Evolutionary conservation across 495 filamentous ascomycete genomes (phyloP).

Genomic region (Saxophila tyrrhenica): DNA sequence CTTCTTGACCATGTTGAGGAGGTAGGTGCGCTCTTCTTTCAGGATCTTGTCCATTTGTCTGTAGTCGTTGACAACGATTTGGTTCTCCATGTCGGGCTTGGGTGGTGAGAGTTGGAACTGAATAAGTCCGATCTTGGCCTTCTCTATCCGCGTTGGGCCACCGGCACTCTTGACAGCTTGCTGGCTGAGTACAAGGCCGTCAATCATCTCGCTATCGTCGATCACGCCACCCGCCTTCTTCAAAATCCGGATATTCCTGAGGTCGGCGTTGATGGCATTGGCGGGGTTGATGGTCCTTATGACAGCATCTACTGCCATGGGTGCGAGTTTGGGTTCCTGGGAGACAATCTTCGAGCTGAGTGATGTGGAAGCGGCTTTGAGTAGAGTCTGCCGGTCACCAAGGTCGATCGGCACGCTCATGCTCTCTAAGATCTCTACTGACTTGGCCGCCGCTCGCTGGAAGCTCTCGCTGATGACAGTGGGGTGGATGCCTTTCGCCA

Average conservation of each 20-base stretch:
- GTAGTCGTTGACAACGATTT: slow-evolving; percentile 98
- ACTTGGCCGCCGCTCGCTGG: slow-evolving; percentile 79
- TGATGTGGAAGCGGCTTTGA: slow-evolving; percentile 93
- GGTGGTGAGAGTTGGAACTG: slow-evolving; percentile 97
- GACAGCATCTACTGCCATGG: slow-evolving; percentile 95
- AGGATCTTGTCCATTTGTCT: slow-evolving; percentile 99
- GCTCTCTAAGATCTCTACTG: slow-evolving; percentile 80
- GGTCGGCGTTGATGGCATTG: slow-evolving; percentile 90
- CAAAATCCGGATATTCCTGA: slow-evolving; percentile 89
- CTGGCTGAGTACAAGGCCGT: slow-evolving; percentile 88
- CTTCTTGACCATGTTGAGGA: slow-evolving; percentile 98
- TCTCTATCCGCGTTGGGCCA: slow-evolving; percentile 88
- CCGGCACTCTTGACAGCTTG: slow-evolving; percentile 85
- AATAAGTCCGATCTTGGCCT: slow-evolving; percentile 91
- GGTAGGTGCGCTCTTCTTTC: slow-evolving; percentile 95
- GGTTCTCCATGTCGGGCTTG: slow-evolving; percentile 99
- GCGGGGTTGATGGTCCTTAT: slow-evolving; percentile 88
- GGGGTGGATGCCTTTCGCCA: slow-evolving; percentile 87
- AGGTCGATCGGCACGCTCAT: slow-evolving; percentile 94
- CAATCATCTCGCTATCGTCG: slow-evolving; percentile 94
- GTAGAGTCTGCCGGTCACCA: slow-evolving; percentile 73
- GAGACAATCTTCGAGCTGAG: slow-evolving; percentile 98
- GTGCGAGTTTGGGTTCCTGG: slow-evolving; percentile 85
- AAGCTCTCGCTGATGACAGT: slow-evolving; percentile 96
- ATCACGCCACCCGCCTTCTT: slow-evolving; percentile 98